These are phyloP conservation scores for Leccinum barrowsii DNA, from an alignment of 768 basidiomycete genomes.

Conservation along the genomic window DNA sequence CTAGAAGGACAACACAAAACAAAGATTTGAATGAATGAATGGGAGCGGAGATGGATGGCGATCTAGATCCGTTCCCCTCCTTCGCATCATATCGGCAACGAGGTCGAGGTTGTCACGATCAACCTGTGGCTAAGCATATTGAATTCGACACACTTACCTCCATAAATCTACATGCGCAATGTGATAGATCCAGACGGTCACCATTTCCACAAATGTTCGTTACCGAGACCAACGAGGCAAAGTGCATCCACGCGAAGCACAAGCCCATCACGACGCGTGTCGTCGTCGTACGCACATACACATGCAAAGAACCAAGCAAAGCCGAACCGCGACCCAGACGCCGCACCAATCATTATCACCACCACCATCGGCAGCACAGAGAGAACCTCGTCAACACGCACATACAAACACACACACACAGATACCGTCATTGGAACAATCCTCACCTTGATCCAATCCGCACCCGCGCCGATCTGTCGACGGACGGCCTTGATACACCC, in stretches of 20 bases:
- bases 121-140: background rate
- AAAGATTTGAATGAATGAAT: background rate
- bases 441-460: constrained; percentile 64
- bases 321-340: background rate
- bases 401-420: constrained; percentile 6
- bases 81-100: background rate
- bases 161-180: constrained; percentile 42
- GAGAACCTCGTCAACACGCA: background rate
- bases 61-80: constrained; percentile 1
- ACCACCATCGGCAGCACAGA: background rate
- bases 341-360: background rate
- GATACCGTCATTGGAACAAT: constrained; percentile 2
- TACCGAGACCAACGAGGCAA: background rate
- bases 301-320: background rate
- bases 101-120: background rate
- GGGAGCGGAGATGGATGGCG: constrained; percentile 10
- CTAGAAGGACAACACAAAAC: background rate
- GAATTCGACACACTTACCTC: constrained; percentile 34
- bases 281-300: background rate
- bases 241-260: constrained; percentile 15
- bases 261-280: background rate
- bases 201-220: background rate
- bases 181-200: background rate
- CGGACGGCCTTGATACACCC: constrained; percentile 54
- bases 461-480: constrained; percentile 59